Evolutionary conservation across 208 protist genomes (phyloP).

Genomic region (Trypanosoma scelopori): DNA sequence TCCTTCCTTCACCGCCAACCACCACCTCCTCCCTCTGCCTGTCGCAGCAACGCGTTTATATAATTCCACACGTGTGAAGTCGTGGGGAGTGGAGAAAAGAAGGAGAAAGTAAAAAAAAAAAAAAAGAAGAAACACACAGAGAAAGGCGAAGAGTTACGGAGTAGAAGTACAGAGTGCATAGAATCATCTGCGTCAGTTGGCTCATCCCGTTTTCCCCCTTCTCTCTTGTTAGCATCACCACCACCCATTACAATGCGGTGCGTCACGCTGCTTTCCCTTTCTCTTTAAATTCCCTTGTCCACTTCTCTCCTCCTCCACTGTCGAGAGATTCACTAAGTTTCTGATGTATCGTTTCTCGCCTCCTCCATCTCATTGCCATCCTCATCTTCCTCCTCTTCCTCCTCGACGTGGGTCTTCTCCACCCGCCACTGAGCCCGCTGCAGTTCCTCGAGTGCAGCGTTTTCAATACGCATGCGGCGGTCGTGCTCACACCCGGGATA

Average conservation of each 20-base stretch:
- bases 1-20: no score
- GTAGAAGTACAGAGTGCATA: not conserved
- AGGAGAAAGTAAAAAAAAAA: conserved; percentile 18
- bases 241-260: no score
- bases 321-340: conserved; percentile 9
- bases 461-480: conserved; percentile 71
- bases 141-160: conserved; percentile 8
- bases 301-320: not conserved
- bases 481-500: conserved; percentile 84
- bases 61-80: no score
- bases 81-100: not conserved
- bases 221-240: no score
- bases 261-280: no score
- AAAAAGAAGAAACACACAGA: conserved; percentile 18
- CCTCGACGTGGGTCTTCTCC: conserved; percentile 25
- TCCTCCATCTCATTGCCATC: conserved; percentile 10
- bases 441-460: conserved; percentile 50
- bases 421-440: conserved; percentile 54
- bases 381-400: conserved; percentile 17
- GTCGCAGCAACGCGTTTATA: no score
- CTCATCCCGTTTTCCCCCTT: no score
- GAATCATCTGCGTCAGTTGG: no score
- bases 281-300: no score
- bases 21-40: no score
- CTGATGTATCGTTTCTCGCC: conserved; percentile 22